A percentile compares a stretch with the other conserved stretches of the same genome.
Evolutionary conservation across 2,329 filamentous ascomycete species (phyloP).

Genomic region (Cadophora malorum): DNA sequence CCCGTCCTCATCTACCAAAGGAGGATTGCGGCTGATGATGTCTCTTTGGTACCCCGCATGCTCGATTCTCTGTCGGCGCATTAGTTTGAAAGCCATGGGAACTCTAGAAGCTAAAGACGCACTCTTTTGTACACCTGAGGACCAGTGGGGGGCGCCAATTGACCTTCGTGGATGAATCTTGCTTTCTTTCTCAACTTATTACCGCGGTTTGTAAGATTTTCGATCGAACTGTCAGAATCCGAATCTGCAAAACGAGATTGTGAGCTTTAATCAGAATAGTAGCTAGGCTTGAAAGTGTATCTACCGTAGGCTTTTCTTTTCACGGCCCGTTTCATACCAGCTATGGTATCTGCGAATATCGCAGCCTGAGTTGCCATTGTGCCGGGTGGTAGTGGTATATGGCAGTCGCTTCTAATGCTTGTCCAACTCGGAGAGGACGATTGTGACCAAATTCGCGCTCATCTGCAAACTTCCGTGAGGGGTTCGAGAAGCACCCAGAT

Average conservation of each 20-base stretch:
- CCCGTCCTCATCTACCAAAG: conserved; percentile 77
- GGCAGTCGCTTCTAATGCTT: background rate
- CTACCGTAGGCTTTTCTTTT: conserved; percentile 69
- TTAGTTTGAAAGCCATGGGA: conserved; percentile 30
- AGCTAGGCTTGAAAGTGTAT: conserved; percentile 28
- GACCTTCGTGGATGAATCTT: conserved; percentile 72
- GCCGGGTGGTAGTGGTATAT: conserved; percentile 19
- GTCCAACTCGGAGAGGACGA: conserved; percentile 14
- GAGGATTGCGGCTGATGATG: conserved; percentile 77
- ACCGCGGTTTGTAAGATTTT: conserved; percentile 74
- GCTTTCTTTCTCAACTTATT: conserved; percentile 81
- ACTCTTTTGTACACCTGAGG: conserved; percentile 76
- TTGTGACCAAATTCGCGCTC: conserved; percentile 21
- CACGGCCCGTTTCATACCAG: conserved; percentile 71
- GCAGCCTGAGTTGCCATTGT: conserved; percentile 64
- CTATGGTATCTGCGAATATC: conserved; percentile 70
- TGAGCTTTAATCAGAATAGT: conserved; percentile 38
- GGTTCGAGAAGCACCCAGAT: conserved; percentile 20
- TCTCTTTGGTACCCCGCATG: conserved; percentile 75
- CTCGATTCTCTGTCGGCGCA: conserved; percentile 64
- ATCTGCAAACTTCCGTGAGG: conserved; percentile 29
- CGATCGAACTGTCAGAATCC: conserved; percentile 77
- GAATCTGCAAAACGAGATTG: conserved; percentile 61
- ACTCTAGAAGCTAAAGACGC: conserved; percentile 37
- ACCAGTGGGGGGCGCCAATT: conserved; percentile 69